Evolutionary conservation across 1,139 yeast genomes (phyloP).

Genomic region (Hyphopichia fennica): DNA sequence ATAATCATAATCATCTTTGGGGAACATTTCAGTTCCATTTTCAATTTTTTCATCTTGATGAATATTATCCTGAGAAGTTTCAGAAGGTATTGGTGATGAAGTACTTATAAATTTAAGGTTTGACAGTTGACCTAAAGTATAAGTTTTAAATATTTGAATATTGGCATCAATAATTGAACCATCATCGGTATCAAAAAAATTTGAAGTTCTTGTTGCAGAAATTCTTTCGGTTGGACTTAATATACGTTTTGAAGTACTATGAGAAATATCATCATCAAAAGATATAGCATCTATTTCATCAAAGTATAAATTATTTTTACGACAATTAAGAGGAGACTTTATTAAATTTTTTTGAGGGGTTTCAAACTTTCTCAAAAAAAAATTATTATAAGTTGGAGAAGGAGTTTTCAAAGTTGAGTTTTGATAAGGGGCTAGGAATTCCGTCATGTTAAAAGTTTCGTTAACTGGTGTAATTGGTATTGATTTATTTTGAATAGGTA

Average conservation of each 20-base stretch:
- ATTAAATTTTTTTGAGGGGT: background rate
- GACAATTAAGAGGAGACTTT: background rate
- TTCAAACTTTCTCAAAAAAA: background rate
- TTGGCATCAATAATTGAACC: constrained; percentile 22
- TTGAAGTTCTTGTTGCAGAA: constrained; percentile 7
- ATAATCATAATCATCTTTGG: no score
- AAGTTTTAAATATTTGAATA: constrained; percentile 19
- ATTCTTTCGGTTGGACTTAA: background rate
- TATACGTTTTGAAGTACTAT: constrained; percentile 18
- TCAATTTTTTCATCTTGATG: no score
- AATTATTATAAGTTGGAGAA: background rate
- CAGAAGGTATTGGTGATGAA: background rate
- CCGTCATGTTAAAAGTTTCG: background rate
- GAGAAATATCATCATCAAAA: constrained; percentile 16
- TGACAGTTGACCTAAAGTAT: constrained; percentile 8
- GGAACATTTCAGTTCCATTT: no score
- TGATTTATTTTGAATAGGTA: background rate
- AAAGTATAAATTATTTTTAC: background rate
- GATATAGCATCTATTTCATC: constrained; percentile 8
- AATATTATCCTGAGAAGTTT: background rate
- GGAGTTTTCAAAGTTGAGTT: background rate
- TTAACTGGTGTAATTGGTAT: background rate
- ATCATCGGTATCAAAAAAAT: constrained; percentile 8
- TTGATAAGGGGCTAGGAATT: background rate
- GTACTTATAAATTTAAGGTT: constrained; percentile 6